Conservation (phyloP, 257 asterid genomes). For the Salvia splendens region DNA sequence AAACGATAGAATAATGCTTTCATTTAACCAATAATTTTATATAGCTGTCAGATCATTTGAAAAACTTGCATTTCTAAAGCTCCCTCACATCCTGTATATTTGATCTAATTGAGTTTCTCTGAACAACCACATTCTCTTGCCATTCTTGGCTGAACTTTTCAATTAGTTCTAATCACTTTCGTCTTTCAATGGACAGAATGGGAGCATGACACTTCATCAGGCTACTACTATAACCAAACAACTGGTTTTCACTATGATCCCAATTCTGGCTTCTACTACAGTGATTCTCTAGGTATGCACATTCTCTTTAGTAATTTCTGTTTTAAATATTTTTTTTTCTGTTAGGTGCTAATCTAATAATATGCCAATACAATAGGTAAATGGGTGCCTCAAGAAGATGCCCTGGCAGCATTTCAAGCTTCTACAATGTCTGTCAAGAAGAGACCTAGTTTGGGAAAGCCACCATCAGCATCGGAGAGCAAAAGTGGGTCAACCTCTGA, state of each 20-base stretch:
- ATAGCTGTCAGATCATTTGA: constrained; percentile 11
- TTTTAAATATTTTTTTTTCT: constrained; percentile 8
- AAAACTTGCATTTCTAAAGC: background rate
- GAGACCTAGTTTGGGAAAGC: constrained; percentile 51
- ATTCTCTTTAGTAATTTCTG: constrained; percentile 11
- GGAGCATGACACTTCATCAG: constrained; percentile 76
- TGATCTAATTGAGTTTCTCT: background rate
- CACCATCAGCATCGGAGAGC: constrained; percentile 42
- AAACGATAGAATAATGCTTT: background rate
- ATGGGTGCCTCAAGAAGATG: constrained; percentile 92
- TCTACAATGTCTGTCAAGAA: constrained; percentile 52
- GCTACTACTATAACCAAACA: constrained; percentile 71
- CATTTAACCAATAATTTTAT: background rate
- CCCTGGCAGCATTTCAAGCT: constrained; percentile 57
- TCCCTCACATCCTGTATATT: constrained; percentile 6
- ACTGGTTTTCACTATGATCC: constrained; percentile 77
- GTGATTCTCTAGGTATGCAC: constrained; percentile 74
- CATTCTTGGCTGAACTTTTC: background rate
- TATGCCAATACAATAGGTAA: constrained; percentile 53
- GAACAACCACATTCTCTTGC: background rate
- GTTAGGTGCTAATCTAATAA: constrained; percentile 6
- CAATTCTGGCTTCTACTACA: constrained; percentile 92
- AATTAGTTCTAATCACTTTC: background rate
- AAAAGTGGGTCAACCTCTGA: constrained; percentile 47
- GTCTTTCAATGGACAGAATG: constrained; percentile 59